Evolutionary conservation across 2,329 filamentous ascomycete genomes (phyloP).

Genomic region (Tolypocladium ophioglossoides): DNA sequence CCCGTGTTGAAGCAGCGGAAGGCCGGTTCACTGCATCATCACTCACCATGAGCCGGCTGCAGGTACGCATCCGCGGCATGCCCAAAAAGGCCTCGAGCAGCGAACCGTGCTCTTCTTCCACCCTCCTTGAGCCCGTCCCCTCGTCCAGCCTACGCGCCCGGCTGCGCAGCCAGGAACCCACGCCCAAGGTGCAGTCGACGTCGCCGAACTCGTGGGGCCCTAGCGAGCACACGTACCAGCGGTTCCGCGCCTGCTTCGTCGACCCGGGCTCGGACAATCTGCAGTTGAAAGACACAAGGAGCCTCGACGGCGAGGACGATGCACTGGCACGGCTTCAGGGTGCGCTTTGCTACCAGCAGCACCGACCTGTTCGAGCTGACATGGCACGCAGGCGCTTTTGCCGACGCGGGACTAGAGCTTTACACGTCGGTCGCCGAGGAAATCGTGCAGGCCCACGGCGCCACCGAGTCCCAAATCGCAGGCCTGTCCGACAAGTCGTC

Average conservation of each 20-base stretch:
- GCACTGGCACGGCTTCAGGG: conserved; percentile 11
- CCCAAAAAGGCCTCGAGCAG: not conserved
- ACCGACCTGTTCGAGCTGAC: not conserved
- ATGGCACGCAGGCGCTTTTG: conserved; percentile 10
- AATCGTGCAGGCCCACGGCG: conserved; percentile 11
- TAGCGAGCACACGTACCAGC: conserved; percentile 10
- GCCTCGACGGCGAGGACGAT: not conserved
- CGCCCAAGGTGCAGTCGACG: not conserved
- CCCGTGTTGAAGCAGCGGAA: not conserved
- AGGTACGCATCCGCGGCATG: not conserved
- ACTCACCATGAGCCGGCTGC: not conserved
- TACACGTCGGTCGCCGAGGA: conserved; percentile 9
- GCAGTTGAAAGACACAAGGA: not conserved
- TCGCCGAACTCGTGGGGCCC: conserved; percentile 1
- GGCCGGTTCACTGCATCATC: not conserved
- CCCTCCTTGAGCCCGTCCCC: conserved; percentile 3
- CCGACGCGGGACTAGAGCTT: conserved; percentile 10
- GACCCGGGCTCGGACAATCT: not conserved
- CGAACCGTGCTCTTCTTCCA: not conserved
- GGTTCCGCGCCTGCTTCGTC: conserved; percentile 14
- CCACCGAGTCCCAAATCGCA: conserved; percentile 11
- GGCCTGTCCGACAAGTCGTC: conserved; percentile 10
- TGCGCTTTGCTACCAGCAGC: not conserved
- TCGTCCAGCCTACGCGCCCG: conserved; percentile 16
- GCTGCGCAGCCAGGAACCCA: conserved; percentile 13